These are phyloP conservation scores for Seminavis robusta DNA, from an alignment of 108 stramenopile genomes.

Conservation along the genomic window DNA sequence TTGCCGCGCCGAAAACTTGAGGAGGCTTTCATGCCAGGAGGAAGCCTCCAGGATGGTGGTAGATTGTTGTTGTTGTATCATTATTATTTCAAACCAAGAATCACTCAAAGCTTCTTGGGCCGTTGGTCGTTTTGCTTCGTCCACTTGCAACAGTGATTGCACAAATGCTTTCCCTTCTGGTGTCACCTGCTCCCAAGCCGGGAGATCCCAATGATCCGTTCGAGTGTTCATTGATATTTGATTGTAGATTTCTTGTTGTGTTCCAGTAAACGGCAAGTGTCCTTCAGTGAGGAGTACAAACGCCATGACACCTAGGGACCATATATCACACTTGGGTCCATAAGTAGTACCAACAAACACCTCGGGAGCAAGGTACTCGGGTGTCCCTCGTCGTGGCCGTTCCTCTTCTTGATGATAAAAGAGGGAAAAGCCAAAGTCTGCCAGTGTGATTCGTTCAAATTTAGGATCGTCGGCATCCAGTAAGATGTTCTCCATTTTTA, in stretches of 20 bases:
- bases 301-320: constrained; percentile 80
- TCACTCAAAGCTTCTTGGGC: constrained; percentile 29
- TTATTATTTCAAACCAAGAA: no score
- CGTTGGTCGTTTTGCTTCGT: constrained; percentile 55
- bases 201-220: constrained; percentile 17
- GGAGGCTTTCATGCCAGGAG: no score
- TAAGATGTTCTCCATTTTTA: constrained; percentile 97
- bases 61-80: no score
- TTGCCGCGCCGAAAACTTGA: no score
- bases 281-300: constrained; percentile 40
- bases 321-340: constrained; percentile 61
- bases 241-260: constrained; percentile 2
- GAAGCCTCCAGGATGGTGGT: no score
- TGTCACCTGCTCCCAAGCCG: constrained; percentile 49
- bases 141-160: constrained; percentile 34
- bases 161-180: constrained; percentile 57
- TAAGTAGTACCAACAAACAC: constrained; percentile 62
- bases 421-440: constrained; percentile 96
- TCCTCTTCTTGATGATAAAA: constrained; percentile 7
- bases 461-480: constrained; percentile 68
- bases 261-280: constrained; percentile 25
- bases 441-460: constrained; percentile 85
- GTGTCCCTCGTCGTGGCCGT: constrained; percentile 61
- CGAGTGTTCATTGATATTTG: no score
- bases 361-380: constrained; percentile 75